Percentiles rank a stretch among this genome's conserved stretches.
Evolutionary conservation across 2,329 filamentous ascomycete genomes (phyloP).

Genomic region (Ophioceras dolichostomum): DNA sequence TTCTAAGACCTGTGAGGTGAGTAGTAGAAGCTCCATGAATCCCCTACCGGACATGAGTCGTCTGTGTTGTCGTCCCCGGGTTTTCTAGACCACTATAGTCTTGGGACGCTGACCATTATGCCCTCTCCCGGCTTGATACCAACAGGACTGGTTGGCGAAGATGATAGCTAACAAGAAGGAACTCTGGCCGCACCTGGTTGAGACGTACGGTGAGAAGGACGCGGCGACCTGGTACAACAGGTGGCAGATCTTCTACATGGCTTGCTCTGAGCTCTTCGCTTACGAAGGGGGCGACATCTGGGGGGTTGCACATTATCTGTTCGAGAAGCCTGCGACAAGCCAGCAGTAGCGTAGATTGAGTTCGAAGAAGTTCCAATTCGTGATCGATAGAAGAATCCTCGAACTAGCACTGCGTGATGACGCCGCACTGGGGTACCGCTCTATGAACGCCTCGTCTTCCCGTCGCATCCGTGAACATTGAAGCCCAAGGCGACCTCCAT

Average conservation of each 20-base stretch:
- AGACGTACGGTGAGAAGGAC: constrained; percentile 51
- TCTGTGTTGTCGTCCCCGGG: background rate
- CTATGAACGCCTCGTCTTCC: too few species aligned
- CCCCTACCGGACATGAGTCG: background rate
- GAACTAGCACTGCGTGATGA: background rate
- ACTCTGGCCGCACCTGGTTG: constrained; percentile 51
- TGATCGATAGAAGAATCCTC: background rate
- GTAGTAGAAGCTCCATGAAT: too few species aligned
- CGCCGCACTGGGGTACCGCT: too few species aligned
- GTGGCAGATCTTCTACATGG: constrained; percentile 64
- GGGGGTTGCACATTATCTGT: constrained; percentile 56
- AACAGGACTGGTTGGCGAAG: constrained; percentile 46
- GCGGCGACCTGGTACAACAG: constrained; percentile 52
- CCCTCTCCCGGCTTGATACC: background rate
- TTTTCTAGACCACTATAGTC: too few species aligned
- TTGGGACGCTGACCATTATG: too few species aligned
- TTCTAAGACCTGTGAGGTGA: constrained; percentile 55
- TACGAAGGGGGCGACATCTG: constrained; percentile 54
- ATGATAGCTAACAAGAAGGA: constrained; percentile 45
- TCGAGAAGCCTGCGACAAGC: constrained; percentile 51
- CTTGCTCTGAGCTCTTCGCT: constrained; percentile 57
- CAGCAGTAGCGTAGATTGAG: too few species aligned
- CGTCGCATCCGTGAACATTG: too few species aligned
- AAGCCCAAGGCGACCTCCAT: too few species aligned
- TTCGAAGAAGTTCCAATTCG: too few species aligned